Percentiles rank a stretch among this genome's conserved stretches.
Evolutionary conservation across 179 eudicot species (phyloP).

Genomic region (Carnegiea gigantea): DNA sequence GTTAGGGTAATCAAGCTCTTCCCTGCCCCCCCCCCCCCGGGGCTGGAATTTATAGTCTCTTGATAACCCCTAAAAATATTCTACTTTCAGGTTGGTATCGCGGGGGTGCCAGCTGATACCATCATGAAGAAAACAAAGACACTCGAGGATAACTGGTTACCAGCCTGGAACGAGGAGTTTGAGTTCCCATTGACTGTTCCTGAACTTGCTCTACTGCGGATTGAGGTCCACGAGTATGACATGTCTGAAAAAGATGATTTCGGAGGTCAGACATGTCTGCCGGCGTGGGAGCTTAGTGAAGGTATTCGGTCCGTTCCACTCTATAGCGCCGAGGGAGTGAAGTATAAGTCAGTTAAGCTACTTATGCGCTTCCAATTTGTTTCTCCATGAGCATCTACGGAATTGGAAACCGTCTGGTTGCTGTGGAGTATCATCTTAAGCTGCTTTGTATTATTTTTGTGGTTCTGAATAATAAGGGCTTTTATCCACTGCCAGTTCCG

Average conservation of each 20-base stretch:
- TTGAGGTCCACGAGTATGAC: conserved; percentile 93
- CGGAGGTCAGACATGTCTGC: conserved; percentile 80
- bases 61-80: neutral
- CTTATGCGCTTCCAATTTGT: conserved; percentile 75
- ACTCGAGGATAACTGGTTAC: conserved; percentile 86
- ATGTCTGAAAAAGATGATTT: conserved; percentile 96
- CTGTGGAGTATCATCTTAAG: neutral
- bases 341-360: conserved; percentile 73
- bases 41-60: neutral
- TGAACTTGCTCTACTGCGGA: conserved; percentile 80
- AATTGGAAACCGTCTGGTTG: neutral
- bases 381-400: conserved; percentile 13
- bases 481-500: neutral
- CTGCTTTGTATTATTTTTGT: neutral
- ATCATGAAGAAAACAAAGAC: conserved; percentile 75
- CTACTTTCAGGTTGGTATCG: conserved; percentile 63
- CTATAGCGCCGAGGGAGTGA: conserved; percentile 57
- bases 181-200: conserved; percentile 81
- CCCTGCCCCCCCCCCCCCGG: neutral
- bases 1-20: conserved; percentile 50
- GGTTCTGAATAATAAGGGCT: neutral
- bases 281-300: conserved; percentile 64
- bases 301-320: conserved; percentile 84
- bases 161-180: conserved; percentile 79
- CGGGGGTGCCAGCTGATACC: conserved; percentile 69